These are phyloP conservation scores for Claviceps capensis DNA, from an alignment of 2,329 filamentous ascomycete genomes.

Conservation along the genomic window DNA sequence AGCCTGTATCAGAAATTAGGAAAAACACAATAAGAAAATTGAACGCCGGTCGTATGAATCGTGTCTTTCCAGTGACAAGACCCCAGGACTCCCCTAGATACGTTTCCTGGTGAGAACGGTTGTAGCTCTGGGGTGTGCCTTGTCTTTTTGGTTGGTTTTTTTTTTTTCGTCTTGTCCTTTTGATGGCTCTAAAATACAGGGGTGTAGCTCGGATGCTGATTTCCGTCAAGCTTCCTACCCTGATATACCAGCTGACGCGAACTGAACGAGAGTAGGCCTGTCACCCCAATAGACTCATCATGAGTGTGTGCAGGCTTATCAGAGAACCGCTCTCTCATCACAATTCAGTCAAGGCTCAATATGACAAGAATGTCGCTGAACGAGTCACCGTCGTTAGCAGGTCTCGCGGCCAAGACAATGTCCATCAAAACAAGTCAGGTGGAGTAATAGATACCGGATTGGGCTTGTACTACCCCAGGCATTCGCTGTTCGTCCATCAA, in stretches of 20 bases:
- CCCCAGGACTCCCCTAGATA: too few species aligned
- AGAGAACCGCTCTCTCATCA: background rate
- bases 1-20: too few species aligned
- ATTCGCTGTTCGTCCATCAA: constrained; percentile 8
- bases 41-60: background rate
- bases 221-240: too few species aligned
- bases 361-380: background rate
- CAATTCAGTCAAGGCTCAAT: background rate
- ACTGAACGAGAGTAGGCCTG: background rate
- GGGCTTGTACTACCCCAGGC: constrained; percentile 6
- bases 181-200: background rate
- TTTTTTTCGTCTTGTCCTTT: background rate
- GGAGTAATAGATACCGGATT: constrained; percentile 10
- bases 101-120: too few species aligned
- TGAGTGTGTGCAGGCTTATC: background rate
- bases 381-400: background rate
- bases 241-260: background rate
- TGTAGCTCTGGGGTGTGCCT: background rate
- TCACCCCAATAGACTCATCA: background rate
- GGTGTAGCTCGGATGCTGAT: too few species aligned
- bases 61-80: too few species aligned
- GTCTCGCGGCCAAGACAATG: background rate
- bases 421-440: constrained; percentile 7
- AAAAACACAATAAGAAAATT: too few species aligned
- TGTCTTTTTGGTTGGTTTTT: background rate